Conservation (phyloP, 1,139 yeast species). For the Taphrina populina region DNA sequence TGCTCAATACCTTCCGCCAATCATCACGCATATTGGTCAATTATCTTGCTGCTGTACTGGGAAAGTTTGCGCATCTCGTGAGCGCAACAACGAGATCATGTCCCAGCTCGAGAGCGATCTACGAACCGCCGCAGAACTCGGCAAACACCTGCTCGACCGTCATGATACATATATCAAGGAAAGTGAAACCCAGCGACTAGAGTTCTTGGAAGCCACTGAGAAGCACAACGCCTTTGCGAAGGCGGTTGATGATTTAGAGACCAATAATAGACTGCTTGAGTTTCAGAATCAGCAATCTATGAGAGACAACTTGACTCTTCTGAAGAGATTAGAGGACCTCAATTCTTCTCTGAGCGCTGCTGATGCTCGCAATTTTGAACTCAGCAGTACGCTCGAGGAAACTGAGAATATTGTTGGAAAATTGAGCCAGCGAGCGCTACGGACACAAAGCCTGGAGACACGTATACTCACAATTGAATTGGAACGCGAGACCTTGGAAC, state of each 20-base stretch:
- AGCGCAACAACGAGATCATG: slow-evolving; percentile 20
- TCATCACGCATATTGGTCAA: slow-evolving; percentile 3
- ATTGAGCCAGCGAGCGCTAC: slow-evolving; percentile 2
- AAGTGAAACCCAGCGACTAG: slow-evolving; percentile 3
- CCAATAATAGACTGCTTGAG: slow-evolving; percentile 19
- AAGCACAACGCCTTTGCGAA: slow-evolving; percentile 10
- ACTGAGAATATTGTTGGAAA: slow-evolving; percentile 7
- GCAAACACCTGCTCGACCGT: slow-evolving; percentile 4
- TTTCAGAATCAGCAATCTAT: slow-evolving; percentile 8
- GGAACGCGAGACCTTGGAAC: slow-evolving; percentile 19
- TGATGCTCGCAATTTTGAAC: slow-evolving; percentile 16
- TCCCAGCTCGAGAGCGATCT: slow-evolving; percentile 16
- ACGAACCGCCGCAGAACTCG: slow-evolving; percentile 22
- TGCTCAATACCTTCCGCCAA: slow-evolving; percentile 3
- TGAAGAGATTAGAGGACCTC: slow-evolving; percentile 20
- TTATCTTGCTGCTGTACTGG: slow-evolving; percentile 20
- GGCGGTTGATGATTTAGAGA: slow-evolving; percentile 19
- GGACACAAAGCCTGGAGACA: slow-evolving; percentile 12
- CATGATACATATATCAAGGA: slow-evolving; percentile 16
- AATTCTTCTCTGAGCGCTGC: slow-evolving; percentile 12
- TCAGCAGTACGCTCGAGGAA: slow-evolving; percentile 3
- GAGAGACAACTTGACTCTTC: slow-evolving; percentile 17
- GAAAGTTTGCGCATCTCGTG: not conserved
- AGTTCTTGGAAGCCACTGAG: slow-evolving; percentile 14
- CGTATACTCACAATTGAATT: slow-evolving; percentile 14